These are phyloP conservation scores for Aurinia saxatilis DNA, from an alignment of 345 rosid genomes.

Conservation along the genomic window DNA sequence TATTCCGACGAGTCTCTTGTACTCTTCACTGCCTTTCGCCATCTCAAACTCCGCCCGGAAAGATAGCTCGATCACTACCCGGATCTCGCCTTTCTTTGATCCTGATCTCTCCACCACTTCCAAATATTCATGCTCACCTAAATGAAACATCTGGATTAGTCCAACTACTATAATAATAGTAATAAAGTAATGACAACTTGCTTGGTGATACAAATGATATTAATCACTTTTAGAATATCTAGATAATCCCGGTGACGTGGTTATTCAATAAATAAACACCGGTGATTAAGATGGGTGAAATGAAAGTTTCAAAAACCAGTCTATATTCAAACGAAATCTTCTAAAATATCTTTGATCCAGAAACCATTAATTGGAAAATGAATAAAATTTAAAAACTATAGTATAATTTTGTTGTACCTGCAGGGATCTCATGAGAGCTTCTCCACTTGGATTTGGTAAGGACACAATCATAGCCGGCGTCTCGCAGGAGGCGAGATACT, in stretches of 20 bases:
- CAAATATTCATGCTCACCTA: constrained; percentile 67
- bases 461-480: constrained; percentile 48
- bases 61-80: constrained; percentile 67
- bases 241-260: neutral
- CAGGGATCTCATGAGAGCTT: constrained; percentile 54
- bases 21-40: constrained; percentile 61
- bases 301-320: neutral
- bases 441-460: constrained; percentile 79
- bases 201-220: neutral
- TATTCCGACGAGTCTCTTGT: constrained; percentile 38
- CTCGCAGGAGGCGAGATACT: constrained; percentile 46
- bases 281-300: neutral
- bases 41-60: constrained; percentile 79
- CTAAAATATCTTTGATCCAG: neutral
- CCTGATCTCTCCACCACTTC: constrained; percentile 51
- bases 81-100: constrained; percentile 44
- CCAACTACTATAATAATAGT: neutral
- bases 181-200: neutral
- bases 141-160: neutral
- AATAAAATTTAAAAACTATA: too few relatives aligned
- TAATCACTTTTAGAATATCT: too few relatives aligned
- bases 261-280: neutral
- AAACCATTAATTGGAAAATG: neutral
- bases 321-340: neutral
- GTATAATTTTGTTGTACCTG: constrained; percentile 37